phyloP scores from a whole-genome alignment of 1,139 yeast genomes.

The Eremothecium gossypii region DNA sequence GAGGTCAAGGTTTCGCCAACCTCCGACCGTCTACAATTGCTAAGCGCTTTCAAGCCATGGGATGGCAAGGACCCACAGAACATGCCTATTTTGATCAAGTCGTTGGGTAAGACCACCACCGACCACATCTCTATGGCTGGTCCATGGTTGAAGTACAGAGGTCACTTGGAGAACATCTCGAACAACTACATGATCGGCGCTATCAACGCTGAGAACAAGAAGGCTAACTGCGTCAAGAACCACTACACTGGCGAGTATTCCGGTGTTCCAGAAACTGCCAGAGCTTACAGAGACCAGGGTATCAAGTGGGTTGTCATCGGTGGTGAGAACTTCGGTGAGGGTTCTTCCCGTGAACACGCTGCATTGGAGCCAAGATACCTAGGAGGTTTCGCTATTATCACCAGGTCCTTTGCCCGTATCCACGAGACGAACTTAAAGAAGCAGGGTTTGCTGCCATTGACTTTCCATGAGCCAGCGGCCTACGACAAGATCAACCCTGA shows the following conservation, averaged over 20 bases:
- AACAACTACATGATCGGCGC: slow-evolving; percentile 99
- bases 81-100: slow-evolving; percentile 92
- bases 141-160: slow-evolving; percentile 99
- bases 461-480: slow-evolving; percentile 79
- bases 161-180: slow-evolving; percentile 97
- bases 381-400: slow-evolving; percentile 95
- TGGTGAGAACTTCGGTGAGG: slow-evolving; percentile 99
- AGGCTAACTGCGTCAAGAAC: slow-evolving; percentile 88
- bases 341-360: slow-evolving; percentile 99
- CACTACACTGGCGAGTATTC: slow-evolving; percentile 83
- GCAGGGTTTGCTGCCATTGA: slow-evolving; percentile 96
- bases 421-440: slow-evolving; percentile 91
- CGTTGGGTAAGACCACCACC: slow-evolving; percentile 96
- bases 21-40: slow-evolving; percentile 80
- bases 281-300: slow-evolving; percentile 88
- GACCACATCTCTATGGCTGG: slow-evolving; percentile 99
- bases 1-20: slow-evolving; percentile 72
- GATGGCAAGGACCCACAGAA: slow-evolving; percentile 87
- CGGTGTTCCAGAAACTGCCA: slow-evolving; percentile 96
- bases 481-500: slow-evolving; percentile 90
- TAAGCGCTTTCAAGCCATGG: slow-evolving; percentile 91
- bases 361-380: slow-evolving; percentile 99
- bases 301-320: slow-evolving; percentile 96
- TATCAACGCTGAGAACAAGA: slow-evolving; percentile 89
- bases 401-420: slow-evolving; percentile 97